Evolutionary conservation across 2,329 filamentous ascomycete species (phyloP).

Genomic region (Cyanodermella asteris): DNA sequence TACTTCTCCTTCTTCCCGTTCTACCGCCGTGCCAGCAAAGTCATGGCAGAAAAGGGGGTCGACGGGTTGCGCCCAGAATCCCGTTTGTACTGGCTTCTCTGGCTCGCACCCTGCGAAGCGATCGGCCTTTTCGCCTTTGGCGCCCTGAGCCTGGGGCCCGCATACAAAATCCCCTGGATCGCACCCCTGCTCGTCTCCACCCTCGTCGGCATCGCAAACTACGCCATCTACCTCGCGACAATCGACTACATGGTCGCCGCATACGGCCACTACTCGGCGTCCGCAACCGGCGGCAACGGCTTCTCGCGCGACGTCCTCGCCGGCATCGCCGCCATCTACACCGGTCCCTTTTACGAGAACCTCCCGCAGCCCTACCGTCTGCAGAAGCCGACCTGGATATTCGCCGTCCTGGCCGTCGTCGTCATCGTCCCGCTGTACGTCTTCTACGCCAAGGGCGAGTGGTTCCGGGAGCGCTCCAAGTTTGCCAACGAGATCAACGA

Average conservation of each 20-base stretch:
- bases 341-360: slow-evolving; percentile 25
- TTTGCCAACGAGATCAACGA: slow-evolving; percentile 42
- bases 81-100: slow-evolving; percentile 38
- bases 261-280: slow-evolving; percentile 43
- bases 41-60: slow-evolving; percentile 24
- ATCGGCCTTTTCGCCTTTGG: slow-evolving; percentile 42
- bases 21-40: slow-evolving; percentile 27
- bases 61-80: slow-evolving; percentile 41
- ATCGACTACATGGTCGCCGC: slow-evolving; percentile 48
- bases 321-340: slow-evolving; percentile 38
- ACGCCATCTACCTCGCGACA: slow-evolving; percentile 39
- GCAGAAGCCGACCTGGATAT: slow-evolving; percentile 40
- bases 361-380: slow-evolving; percentile 34
- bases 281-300: slow-evolving; percentile 44
- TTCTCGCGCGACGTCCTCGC: slow-evolving; percentile 44
- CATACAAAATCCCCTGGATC: slow-evolving; percentile 38
- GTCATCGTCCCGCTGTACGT: slow-evolving; percentile 42
- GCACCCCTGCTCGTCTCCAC: slow-evolving; percentile 36
- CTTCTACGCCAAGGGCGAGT: slow-evolving; percentile 43
- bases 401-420: slow-evolving; percentile 38
- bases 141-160: slow-evolving; percentile 40
- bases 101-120: slow-evolving; percentile 34
- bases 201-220: slow-evolving; percentile 41
- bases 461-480: slow-evolving; percentile 35
- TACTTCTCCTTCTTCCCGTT: slow-evolving; percentile 34